These are phyloP conservation scores for Symbiodinium natans DNA, from an alignment of 73 alveolate genomes.

Conservation along the genomic window DNA sequence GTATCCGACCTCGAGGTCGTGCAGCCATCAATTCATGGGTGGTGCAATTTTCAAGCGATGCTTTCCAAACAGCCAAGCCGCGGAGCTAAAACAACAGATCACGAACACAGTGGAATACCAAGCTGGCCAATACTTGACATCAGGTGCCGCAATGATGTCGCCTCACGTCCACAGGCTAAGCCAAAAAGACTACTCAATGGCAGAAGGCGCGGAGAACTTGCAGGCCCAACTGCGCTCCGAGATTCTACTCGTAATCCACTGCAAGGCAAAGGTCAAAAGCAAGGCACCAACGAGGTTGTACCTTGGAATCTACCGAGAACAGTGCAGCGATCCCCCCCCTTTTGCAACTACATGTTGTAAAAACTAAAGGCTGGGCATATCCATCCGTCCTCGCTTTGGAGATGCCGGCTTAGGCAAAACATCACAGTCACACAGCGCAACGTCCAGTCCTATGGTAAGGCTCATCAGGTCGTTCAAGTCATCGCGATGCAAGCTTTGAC, in stretches of 20 bases:
- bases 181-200: background rate
- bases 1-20: conserved; percentile 56
- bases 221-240: background rate
- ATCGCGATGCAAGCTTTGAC: conserved; percentile 67
- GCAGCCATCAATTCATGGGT: no score
- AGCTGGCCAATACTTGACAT: conserved; percentile 22
- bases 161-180: conserved; percentile 2
- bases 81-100: conserved; percentile 22
- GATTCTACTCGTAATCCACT: conserved; percentile 67
- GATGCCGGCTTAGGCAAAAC: background rate
- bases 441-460: conserved; percentile 21
- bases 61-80: background rate
- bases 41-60: background rate
- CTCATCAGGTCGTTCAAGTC: conserved; percentile 37
- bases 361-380: background rate
- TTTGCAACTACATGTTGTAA: background rate
- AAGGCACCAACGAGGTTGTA: conserved; percentile 74
- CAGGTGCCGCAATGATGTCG: conserved; percentile 35
- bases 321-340: no score
- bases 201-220: background rate
- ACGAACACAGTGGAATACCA: conserved; percentile 72
- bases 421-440: no score
- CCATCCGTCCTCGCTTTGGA: background rate
- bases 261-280: conserved; percentile 60
- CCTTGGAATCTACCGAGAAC: background rate